Conservation (phyloP, 2,329 filamentous ascomycete genomes). For the Passalora sequoiae region DNA sequence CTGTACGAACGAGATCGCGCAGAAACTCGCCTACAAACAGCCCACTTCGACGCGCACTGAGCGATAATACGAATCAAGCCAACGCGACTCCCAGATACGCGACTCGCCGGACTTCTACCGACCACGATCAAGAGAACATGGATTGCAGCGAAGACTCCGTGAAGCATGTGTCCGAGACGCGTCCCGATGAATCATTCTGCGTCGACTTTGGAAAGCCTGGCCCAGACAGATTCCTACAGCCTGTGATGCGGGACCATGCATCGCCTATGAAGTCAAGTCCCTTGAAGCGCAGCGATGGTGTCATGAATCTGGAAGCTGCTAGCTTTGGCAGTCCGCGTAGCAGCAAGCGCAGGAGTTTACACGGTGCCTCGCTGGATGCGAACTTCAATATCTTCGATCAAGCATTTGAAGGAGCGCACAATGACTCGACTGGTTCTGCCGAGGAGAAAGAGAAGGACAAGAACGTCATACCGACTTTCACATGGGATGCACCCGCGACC, state of each 20-base stretch:
- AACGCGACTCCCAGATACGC: conserved; percentile 56
- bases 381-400: conserved; percentile 75
- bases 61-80: conserved; percentile 63
- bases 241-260: conserved; percentile 43
- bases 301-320: conserved; percentile 78
- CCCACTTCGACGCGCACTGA: conserved; percentile 72
- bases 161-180: conserved; percentile 19
- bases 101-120: conserved; percentile 44
- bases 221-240: conserved; percentile 44
- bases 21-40: conserved; percentile 69
- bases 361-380: conserved; percentile 59
- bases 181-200: conserved; percentile 43
- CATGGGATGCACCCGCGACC: conserved; percentile 32
- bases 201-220: conserved; percentile 45
- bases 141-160: conserved; percentile 25
- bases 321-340: conserved; percentile 79
- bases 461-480: conserved; percentile 32
- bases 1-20: conserved; percentile 47
- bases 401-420: conserved; percentile 30
- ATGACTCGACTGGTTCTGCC: conserved; percentile 21
- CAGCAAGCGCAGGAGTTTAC: conserved; percentile 76
- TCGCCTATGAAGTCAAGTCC: conserved; percentile 66
- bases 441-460: conserved; percentile 30
- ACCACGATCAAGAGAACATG: conserved; percentile 41
- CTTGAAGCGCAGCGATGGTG: conserved; percentile 83